These are phyloP conservation scores for Pavlovales sp. DNA, from an alignment of 208 protist species.

Conservation along the genomic window DNA sequence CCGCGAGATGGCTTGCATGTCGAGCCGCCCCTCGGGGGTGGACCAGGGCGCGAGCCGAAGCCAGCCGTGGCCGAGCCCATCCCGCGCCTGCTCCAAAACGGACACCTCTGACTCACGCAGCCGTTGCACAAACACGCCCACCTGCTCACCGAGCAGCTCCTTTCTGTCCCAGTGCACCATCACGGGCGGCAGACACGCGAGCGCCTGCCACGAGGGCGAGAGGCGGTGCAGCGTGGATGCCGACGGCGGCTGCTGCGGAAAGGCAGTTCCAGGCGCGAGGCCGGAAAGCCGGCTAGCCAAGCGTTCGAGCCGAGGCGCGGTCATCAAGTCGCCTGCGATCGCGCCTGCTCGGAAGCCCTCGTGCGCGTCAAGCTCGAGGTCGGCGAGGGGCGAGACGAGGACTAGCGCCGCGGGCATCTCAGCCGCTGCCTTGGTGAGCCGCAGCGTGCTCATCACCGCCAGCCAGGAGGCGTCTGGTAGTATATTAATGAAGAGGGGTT, in stretches of 20 bases:
- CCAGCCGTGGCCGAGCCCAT: neutral
- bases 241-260: no score
- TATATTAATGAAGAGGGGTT: no score
- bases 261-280: no score
- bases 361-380: neutral
- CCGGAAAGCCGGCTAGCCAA: neutral
- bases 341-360: neutral
- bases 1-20: neutral
- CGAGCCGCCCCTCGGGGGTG: neutral
- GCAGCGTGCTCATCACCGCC: neutral
- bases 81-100: neutral
- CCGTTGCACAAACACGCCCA: neutral
- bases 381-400: neutral
- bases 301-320: neutral
- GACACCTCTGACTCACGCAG: neutral
- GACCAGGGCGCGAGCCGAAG: neutral
- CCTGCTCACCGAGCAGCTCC: neutral
- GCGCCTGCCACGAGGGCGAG: neutral
- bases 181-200: neutral
- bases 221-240: neutral
- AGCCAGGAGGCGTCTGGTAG: neutral
- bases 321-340: neutral
- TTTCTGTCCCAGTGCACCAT: neutral
- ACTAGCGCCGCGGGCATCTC: neutral
- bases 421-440: neutral